Base-by-base conservation (phyloP, 805 yeast species). In the Monosporozyma servazzii region DNA sequence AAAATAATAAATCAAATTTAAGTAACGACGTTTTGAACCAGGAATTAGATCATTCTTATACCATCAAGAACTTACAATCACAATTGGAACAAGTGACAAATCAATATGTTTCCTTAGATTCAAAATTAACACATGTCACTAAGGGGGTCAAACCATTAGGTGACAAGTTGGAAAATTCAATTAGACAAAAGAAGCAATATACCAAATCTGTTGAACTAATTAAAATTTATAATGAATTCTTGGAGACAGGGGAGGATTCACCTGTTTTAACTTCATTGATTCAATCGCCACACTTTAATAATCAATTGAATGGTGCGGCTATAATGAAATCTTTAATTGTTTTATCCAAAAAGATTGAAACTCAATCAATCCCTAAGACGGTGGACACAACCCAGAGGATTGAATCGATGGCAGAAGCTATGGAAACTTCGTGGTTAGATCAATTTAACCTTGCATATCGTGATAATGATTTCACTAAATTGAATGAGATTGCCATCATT, bases 401-500 rank as follows among this genome's bases (percentile, higher is more conserved):
- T 44, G 83, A 83, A 61, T 78, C 81, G 58, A 85, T 81, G 63
- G 84, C 95, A 11, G 88, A 86, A 56, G 70, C 71, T 44, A 81
- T 91, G 79, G 98, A 91, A 64, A 76, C 76, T 48, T 77, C 79
- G 30, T 70, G 90, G 50, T 70, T 91, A 48, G 79, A 78, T 41
- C 78, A 79, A 51, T 91, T 91, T 58, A 85, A 83, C 58, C 73
- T 76, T 23, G 88, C 88, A n/a, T 86, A 86, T 58, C 78, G 80
- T 52, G 78, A 77, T 25, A 82, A 81, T 54, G 84, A 88, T 58
- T 77, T 80, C 58, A 72, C 73, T n/a, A 79, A 78, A 50, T 82
- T 93, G 84, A 81, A 79, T 59, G 88, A 83, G 51, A 77, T 82
- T 25, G 88, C 96, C 0, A 80, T 79, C 48, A 78, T 89, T 17